These are phyloP conservation scores for Talaromyces nanjingensis DNA, from an alignment of 495 filamentous ascomycete genomes.

Conservation along the genomic window DNA sequence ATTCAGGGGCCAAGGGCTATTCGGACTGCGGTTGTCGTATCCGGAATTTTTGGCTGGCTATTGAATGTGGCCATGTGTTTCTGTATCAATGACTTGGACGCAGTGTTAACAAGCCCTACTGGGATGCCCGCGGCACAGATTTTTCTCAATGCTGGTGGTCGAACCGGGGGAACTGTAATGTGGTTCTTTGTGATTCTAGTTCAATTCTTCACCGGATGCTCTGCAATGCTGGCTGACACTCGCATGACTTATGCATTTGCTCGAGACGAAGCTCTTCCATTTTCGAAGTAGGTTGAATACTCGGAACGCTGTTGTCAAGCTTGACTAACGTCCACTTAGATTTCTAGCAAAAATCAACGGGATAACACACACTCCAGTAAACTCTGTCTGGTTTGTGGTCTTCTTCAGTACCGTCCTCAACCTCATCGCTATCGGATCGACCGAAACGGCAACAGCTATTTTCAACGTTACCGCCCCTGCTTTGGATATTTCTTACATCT, in stretches of 20 bases:
- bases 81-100: constrained; percentile 59
- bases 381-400: constrained; percentile 68
- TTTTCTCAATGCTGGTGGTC: constrained; percentile 61
- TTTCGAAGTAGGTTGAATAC: constrained; percentile 43
- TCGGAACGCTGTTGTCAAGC: background rate
- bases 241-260: constrained; percentile 70
- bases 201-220: constrained; percentile 66
- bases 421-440: constrained; percentile 60
- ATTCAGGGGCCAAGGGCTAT: constrained; percentile 61
- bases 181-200: constrained; percentile 64
- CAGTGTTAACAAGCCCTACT: constrained; percentile 52
- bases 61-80: constrained; percentile 63
- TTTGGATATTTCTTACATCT: constrained; percentile 60
- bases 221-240: constrained; percentile 64
- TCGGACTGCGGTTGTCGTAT: constrained; percentile 56
- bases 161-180: constrained; percentile 55
- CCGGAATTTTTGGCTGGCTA: constrained; percentile 57
- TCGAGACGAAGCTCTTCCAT: constrained; percentile 61
- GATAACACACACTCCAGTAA: constrained; percentile 56
- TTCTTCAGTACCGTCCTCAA: constrained; percentile 53
- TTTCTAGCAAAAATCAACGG: constrained; percentile 53
- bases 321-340: constrained; percentile 16
- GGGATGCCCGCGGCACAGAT: constrained; percentile 66
- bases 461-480: constrained; percentile 67
- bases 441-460: constrained; percentile 61